These are phyloP conservation scores for Cytospora leucostoma DNA, from an alignment of 2,329 filamentous ascomycete genomes.

Conservation along the genomic window DNA sequence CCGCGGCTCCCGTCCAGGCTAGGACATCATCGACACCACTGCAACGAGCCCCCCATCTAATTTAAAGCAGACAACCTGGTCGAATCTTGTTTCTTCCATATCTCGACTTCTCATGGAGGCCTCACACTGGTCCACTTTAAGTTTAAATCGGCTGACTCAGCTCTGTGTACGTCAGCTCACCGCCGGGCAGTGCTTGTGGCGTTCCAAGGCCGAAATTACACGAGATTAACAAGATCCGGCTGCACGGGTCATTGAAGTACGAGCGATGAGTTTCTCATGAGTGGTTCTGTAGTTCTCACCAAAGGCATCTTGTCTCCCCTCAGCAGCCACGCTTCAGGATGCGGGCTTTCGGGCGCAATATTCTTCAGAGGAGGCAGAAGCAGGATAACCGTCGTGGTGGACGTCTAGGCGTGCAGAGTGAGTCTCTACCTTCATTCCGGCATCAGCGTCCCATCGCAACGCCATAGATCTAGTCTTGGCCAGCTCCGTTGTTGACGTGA, in stretches of 20 bases:
- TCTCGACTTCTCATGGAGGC: background rate
- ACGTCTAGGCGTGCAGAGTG: background rate
- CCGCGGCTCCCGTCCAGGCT: too few species aligned
- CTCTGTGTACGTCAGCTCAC: background rate
- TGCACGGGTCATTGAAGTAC: background rate
- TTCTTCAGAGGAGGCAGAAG: slow-evolving; percentile 9
- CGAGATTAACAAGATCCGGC: background rate
- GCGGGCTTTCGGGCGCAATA: slow-evolving; percentile 12
- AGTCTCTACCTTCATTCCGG: background rate
- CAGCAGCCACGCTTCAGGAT: background rate
- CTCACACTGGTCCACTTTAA: background rate
- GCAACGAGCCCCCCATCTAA: background rate
- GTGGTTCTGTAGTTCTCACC: background rate
- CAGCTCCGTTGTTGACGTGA: background rate
- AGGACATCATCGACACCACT: background rate
- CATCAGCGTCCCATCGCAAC: too few species aligned
- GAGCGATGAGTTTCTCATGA: background rate
- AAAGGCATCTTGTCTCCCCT: background rate
- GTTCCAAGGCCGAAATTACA: background rate
- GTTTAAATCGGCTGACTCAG: background rate
- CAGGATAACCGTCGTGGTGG: slow-evolving; percentile 3
- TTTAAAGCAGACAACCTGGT: background rate
- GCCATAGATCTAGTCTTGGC: background rate
- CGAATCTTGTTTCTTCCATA: background rate
- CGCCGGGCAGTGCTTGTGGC: background rate